phyloP scores from a whole-genome alignment of 129 eudicot genomes.

The Solidago caesia region DNA sequence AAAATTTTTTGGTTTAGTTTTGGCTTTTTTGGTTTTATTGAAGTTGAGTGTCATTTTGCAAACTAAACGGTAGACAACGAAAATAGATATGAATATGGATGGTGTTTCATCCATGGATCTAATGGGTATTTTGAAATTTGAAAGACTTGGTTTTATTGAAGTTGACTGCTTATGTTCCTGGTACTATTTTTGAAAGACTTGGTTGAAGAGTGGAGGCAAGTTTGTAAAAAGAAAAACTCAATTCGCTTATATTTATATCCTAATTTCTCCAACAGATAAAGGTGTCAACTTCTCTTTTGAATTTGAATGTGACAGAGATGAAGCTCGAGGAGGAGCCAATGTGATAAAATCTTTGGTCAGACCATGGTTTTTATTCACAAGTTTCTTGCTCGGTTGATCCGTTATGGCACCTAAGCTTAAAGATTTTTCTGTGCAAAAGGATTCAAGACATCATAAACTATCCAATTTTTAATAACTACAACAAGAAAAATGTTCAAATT shows the following conservation, averaged over 20 bases:
- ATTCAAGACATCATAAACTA: background rate
- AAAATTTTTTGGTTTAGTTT: too few species aligned
- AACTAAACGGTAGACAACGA: too few species aligned
- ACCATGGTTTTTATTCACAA: constrained; percentile 30
- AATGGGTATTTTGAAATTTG: too few species aligned
- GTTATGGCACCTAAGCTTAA: constrained; percentile 26
- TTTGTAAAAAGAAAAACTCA: constrained; percentile 21
- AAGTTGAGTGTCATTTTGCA: too few species aligned
- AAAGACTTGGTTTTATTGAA: too few species aligned
- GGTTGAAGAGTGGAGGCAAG: too few species aligned
- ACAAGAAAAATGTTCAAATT: background rate
- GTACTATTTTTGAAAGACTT: too few species aligned
- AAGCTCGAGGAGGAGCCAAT: constrained; percentile 55
- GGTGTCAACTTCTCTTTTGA: constrained; percentile 31
- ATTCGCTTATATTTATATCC: constrained; percentile 32
- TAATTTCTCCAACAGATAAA: constrained; percentile 10
- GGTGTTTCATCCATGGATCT: too few species aligned
- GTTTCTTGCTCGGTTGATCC: constrained; percentile 28
- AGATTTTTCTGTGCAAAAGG: constrained; percentile 49
- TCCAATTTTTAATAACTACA: background rate
- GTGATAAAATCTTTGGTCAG: constrained; percentile 64
- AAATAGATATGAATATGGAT: too few species aligned
- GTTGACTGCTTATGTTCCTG: too few species aligned
- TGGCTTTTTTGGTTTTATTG: too few species aligned
- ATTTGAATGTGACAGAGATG: constrained; percentile 28